Base-by-base conservation (phyloP, 2,329 filamentous ascomycete genomes). In the Fusarium sororula region DNA sequence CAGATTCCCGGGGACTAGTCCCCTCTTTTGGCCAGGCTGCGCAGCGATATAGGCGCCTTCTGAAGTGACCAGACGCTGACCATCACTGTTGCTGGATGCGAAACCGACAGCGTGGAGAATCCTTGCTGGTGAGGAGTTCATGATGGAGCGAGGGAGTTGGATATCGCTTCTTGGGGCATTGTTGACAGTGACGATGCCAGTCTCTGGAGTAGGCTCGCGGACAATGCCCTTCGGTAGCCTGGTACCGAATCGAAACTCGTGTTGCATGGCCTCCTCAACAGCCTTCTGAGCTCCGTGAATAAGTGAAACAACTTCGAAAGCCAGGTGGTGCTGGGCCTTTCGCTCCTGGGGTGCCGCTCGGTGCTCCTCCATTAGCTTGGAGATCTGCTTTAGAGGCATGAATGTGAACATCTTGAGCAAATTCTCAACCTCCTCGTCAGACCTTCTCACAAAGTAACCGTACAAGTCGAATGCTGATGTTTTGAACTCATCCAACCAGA, bases 371-470 rank as follows among this genome's bases (percentile, higher is more conserved):
- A 98, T 93, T 59, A 93, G 82, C 20, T 85, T 78, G 7, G 86
- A 79, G 73, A 99, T 97, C n/a, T 90, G 82, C 13, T 87, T 79
- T 5, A 93, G 77, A 2, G 96, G 93, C 42, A 98, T 82, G 80
- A 99, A 98, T 0, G 96, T 99, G 80, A 99, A 95, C 28, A 98
- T 89, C 80, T 94, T 96, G 45, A 99, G 87, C 71, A 97, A 92
- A 38, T 87, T 88, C 82, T 95, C 93, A 8, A 98, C 90, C 61
- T 97, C 93, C 15, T 89, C 89, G 79, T 99, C 96, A 2, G 95
- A 87, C 0, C 93, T 92, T 57, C 94, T 90, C 73, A 98, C 87
- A 77, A 98, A 96, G 85, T 96, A 98, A 81, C 95, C 87, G 81
- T 98, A 98, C 3, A 98, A 87, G 66, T 98, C 94, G 79, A 96